These are phyloP conservation scores for Penicillium steckii DNA, from an alignment of 495 filamentous ascomycete genomes.

Conservation along the genomic window DNA sequence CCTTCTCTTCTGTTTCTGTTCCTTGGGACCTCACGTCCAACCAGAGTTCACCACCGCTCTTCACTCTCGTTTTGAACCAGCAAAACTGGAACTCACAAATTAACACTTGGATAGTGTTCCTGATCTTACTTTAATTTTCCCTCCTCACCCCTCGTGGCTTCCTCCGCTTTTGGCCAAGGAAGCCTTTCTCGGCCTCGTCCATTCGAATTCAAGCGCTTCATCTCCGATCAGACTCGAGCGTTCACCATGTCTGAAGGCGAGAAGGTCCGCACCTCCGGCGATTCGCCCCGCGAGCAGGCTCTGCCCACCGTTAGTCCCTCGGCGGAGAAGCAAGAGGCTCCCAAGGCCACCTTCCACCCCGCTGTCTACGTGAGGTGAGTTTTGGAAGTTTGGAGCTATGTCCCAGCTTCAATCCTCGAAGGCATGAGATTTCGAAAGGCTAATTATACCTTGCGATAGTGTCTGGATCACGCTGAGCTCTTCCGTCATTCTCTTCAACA, in stretches of 20 bases:
- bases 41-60: too few species aligned
- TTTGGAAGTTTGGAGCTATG: neutral
- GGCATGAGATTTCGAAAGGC: neutral
- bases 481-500: conserved; percentile 97
- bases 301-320: conserved; percentile 78
- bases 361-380: conserved; percentile 87
- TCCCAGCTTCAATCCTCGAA: neutral
- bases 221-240: conserved; percentile 44
- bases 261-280: conserved; percentile 77
- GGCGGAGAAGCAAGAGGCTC: conserved; percentile 63
- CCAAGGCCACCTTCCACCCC: conserved; percentile 70
- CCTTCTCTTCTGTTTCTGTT: too few species aligned
- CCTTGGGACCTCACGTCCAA: conserved; percentile 19
- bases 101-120: conserved; percentile 19
- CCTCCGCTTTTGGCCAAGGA: conserved; percentile 45
- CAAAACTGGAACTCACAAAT: too few species aligned
- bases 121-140: conserved; percentile 17
- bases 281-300: conserved; percentile 62
- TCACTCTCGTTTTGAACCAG: conserved; percentile 26
- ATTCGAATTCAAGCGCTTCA: conserved; percentile 51
- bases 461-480: conserved; percentile 91
- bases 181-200: conserved; percentile 50
- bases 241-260: conserved; percentile 69
- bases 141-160: conserved; percentile 42
- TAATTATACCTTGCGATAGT: conserved; percentile 43